Evolutionary conservation across 2,329 filamentous ascomycete species (phyloP).

Genomic region (Delphinella strobiligena): DNA sequence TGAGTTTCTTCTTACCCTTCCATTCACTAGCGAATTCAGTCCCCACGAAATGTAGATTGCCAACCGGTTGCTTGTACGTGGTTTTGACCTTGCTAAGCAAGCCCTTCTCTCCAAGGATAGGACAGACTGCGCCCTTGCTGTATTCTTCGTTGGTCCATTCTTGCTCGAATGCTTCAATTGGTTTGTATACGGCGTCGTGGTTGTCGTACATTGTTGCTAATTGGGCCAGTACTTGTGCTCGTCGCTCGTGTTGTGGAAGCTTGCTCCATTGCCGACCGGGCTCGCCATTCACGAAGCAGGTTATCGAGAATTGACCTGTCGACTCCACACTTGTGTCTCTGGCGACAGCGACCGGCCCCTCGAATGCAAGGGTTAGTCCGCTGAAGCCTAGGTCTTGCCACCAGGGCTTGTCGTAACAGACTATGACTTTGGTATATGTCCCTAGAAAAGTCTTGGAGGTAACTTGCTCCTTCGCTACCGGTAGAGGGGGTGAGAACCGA

Average conservation of each 20-base stretch:
- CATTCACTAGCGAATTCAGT: slow-evolving; percentile 42
- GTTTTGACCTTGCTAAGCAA: slow-evolving; percentile 12
- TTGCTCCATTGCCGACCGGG: slow-evolving; percentile 9
- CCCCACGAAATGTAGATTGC: slow-evolving; percentile 41
- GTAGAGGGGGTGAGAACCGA: slow-evolving; percentile 36
- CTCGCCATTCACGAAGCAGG: slow-evolving; percentile 5
- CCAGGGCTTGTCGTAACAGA: slow-evolving; percentile 33
- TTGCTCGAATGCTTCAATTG: slow-evolving; percentile 12
- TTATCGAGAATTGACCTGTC: not conserved
- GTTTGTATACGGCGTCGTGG: not conserved
- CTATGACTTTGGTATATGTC: slow-evolving; percentile 41
- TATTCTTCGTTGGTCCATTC: slow-evolving; percentile 20
- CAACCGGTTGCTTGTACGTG: slow-evolving; percentile 6
- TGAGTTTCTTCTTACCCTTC: slow-evolving; percentile 25
- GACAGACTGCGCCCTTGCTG: slow-evolving; percentile 19
- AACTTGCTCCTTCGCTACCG: slow-evolving; percentile 26
- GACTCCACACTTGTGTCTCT: slow-evolving; percentile 29
- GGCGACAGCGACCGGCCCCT: slow-evolving; percentile 34
- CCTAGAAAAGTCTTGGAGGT: slow-evolving; percentile 28
- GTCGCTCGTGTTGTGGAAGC: not conserved
- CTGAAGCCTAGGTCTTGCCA: slow-evolving; percentile 35
- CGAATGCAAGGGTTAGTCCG: slow-evolving; percentile 34
- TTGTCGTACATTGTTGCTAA: not conserved
- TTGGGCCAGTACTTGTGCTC: slow-evolving; percentile 2
- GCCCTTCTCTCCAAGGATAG: slow-evolving; percentile 14